Conservation (phyloP, 2,329 filamentous ascomycete species). For the Trichophyton benhamiae region DNA sequence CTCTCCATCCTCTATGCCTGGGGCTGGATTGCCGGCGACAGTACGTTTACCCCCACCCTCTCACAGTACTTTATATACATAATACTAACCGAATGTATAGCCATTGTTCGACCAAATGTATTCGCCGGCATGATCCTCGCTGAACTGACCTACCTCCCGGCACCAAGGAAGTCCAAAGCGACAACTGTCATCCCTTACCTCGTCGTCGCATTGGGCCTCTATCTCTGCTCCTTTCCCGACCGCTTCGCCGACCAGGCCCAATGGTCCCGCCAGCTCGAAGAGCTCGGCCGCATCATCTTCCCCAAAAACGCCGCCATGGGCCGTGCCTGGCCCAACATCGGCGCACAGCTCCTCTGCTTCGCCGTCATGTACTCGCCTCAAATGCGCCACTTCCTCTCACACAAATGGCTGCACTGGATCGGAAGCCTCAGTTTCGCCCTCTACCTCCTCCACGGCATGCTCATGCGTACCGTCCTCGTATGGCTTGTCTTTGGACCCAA, state of each 20-base stretch:
- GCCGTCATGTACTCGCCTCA: constrained; percentile 42
- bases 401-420: constrained; percentile 47
- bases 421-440: constrained; percentile 54
- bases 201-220: constrained; percentile 42
- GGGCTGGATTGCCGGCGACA: constrained; percentile 26
- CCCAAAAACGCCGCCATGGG: constrained; percentile 36
- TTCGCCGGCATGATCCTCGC: constrained; percentile 51
- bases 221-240: constrained; percentile 50
- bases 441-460: constrained; percentile 50
- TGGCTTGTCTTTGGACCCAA: constrained; percentile 46
- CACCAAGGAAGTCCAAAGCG: constrained; percentile 35
- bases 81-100: constrained; percentile 16
- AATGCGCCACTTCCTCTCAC: constrained; percentile 43
- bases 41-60: constrained; percentile 15
- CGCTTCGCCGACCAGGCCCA: constrained; percentile 40
- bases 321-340: constrained; percentile 40
- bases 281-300: constrained; percentile 16
- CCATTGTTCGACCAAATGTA: constrained; percentile 46
- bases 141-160: constrained; percentile 42
- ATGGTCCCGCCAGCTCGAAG: constrained; percentile 37
- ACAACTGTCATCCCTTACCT: constrained; percentile 37
- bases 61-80: too few relatives aligned
- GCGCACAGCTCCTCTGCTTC: constrained; percentile 38
- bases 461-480: constrained; percentile 47
- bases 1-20: constrained; percentile 39